Evolutionary conservation across 2,329 filamentous ascomycete species (phyloP), one percentile per base, ranked within the genome.

Genomic region (Calonectria ilicicola): DNA sequence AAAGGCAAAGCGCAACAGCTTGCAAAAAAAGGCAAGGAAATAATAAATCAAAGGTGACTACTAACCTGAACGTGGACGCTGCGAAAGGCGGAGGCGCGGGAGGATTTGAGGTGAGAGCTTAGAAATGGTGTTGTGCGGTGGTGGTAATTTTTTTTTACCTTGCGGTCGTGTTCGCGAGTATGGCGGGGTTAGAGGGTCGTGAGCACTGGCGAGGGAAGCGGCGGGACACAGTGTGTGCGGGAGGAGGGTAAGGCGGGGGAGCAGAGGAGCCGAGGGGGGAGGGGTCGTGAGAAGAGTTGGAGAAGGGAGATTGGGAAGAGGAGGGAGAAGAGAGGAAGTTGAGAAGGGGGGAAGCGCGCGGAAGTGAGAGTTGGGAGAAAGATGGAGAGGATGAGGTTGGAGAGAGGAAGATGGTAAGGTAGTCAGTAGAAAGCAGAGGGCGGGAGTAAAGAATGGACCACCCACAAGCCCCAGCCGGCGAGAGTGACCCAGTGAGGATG

Each of bases 141-240:
- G 73, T 76, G 76, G 76, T 69, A 75, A 63, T 47, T 72, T 77
- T 78, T 80, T 80, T 79, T 80, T 78, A 60, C 53, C 76, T 77
- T 78, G 78, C 76, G 70, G 76, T 75, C 74, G 74, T 79, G 75
- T 74, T 79, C 75, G 76, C 75, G 77, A 82, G 75, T 77, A 76
- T 81, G 80, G 80, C 81, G 80, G 81, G 81, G 81, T 82, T 77
- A 77, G 51, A 82, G 77, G 77, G 75, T 80, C 79, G 78, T 72
- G 72, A 77, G 77, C 64, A 68, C 77, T 72, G 73, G 73, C 69
- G 65, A 62, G 70, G 70, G 76, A 73, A 75, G 70, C 74, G 75
- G 74, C 69, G 72, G 74, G 35, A 60, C 65, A 35, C 62, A 44
- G 62, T 62, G 64, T 21, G 62, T 65, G 62, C 63, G 70, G 67